Conservation (phyloP, 306 rosid species). For the Prunus mira region DNA sequence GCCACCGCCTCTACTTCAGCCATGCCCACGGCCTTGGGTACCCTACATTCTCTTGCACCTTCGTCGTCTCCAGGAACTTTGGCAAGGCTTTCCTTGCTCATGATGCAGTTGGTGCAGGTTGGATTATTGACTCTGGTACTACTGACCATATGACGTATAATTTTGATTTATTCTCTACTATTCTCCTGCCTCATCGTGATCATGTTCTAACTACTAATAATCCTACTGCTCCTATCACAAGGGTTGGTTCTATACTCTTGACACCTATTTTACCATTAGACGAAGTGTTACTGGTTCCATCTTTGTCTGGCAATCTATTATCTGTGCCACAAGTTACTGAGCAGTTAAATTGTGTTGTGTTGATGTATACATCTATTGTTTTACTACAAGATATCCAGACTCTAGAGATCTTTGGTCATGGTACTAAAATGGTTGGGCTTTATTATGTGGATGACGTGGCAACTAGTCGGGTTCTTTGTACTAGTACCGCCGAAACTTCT, state of each 20-base stretch:
- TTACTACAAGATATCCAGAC: not conserved
- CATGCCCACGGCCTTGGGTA: too few species aligned
- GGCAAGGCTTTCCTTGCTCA: too few species aligned
- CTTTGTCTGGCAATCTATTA: not conserved
- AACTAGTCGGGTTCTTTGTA: not conserved
- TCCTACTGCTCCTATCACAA: not conserved
- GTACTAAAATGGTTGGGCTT: not conserved
- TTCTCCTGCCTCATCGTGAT: not conserved
- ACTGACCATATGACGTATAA: too few species aligned
- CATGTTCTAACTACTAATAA: not conserved
- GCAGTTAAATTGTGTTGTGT: not conserved
- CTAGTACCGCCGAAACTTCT: too few species aligned
- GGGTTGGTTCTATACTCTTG: not conserved
- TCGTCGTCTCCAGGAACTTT: too few species aligned
- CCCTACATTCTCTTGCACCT: too few species aligned
- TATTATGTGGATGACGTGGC: not conserved
- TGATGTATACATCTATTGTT: too few species aligned
- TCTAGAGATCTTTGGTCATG: not conserved
- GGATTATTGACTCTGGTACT: too few species aligned
- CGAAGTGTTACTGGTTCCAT: not conserved
- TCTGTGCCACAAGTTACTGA: not conserved
- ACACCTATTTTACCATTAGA: not conserved
- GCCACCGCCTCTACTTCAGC: too few species aligned
- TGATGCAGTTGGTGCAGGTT: too few species aligned
- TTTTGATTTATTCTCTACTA: too few species aligned